Percentiles rank a stretch among this genome's conserved stretches.
Evolutionary conservation across 345 rosid genomes (phyloP).

Genomic region (Salix suchowensis): DNA sequence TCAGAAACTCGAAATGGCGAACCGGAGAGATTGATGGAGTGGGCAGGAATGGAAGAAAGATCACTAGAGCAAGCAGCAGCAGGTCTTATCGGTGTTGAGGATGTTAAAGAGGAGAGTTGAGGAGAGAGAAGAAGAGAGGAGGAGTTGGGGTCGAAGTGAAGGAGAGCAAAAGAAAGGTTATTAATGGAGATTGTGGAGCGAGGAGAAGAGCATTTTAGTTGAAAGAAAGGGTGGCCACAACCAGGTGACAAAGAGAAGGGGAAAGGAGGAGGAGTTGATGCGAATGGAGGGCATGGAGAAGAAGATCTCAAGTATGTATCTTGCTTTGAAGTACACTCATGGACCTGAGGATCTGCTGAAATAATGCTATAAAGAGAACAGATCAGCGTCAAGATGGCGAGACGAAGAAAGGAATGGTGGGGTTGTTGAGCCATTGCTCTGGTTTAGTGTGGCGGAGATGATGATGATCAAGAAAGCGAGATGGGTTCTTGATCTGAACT

Average conservation of each 20-base stretch:
- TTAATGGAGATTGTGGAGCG: slow-evolving; percentile 59
- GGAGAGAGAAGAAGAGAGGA: slow-evolving; percentile 52
- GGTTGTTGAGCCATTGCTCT: too few relatives aligned
- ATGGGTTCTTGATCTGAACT: too few relatives aligned
- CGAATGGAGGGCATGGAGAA: slow-evolving; percentile 68
- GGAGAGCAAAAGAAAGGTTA: slow-evolving; percentile 54
- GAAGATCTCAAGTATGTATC: slow-evolving; percentile 13
- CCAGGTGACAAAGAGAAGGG: slow-evolving; percentile 74
- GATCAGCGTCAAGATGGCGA: not conserved
- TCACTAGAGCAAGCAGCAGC: slow-evolving; percentile 14
- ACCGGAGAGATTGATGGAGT: slow-evolving; percentile 51
- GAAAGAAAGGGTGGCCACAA: slow-evolving; percentile 80
- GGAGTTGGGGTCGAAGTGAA: slow-evolving; percentile 43
- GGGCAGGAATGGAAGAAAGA: slow-evolving; percentile 34
- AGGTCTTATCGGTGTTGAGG: not conserved
- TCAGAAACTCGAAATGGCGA: slow-evolving; percentile 70
- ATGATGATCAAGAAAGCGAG: too few relatives aligned
- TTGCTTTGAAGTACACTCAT: slow-evolving; percentile 24
- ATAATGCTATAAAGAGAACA: not conserved
- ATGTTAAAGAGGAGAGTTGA: not conserved
- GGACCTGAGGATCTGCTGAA: not conserved
- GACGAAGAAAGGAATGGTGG: too few relatives aligned
- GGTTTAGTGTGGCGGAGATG: too few relatives aligned
- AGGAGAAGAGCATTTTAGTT: slow-evolving; percentile 59
- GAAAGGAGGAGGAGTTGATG: slow-evolving; percentile 41